These are phyloP conservation scores for Selenicereus undatus DNA, from an alignment of 148 eudicot genomes.

Conservation along the genomic window DNA sequence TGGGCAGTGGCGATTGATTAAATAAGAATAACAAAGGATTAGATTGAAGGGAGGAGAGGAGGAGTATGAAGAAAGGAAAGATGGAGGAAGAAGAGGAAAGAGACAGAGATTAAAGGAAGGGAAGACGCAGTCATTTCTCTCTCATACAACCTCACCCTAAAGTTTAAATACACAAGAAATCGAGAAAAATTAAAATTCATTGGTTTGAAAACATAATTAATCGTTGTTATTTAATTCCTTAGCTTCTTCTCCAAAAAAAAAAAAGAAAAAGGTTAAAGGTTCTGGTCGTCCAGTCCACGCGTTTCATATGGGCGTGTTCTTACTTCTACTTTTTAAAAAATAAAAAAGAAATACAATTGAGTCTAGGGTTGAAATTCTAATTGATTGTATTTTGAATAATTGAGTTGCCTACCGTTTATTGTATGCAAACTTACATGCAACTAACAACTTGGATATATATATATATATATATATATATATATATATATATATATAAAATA, in stretches of 20 bases:
- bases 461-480: no score
- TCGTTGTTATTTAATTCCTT: not conserved
- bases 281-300: not conserved
- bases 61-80: slow-evolving; percentile 9
- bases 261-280: not conserved
- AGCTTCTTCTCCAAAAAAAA: not conserved
- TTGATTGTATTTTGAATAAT: no score
- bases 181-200: not conserved
- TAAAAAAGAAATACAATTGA: no score
- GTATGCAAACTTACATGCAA: not conserved
- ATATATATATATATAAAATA: no score
- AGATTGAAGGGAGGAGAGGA: not conserved
- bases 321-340: not conserved
- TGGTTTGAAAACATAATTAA: not conserved
- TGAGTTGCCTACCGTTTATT: not conserved
- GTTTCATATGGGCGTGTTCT: not conserved
- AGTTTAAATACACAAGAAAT: slow-evolving; percentile 25
- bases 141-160: slow-evolving; percentile 25
- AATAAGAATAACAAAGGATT: not conserved
- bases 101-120: not conserved
- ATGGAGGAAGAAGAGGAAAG: not conserved
- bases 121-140: slow-evolving; percentile 46
- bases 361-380: not conserved
- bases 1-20: not conserved
- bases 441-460: no score